Percentiles rank a stretch among this genome's conserved stretches.
Conservation (phyloP, 2,329 filamentous ascomycete genomes). For the Sporothrix humicola region DNA sequence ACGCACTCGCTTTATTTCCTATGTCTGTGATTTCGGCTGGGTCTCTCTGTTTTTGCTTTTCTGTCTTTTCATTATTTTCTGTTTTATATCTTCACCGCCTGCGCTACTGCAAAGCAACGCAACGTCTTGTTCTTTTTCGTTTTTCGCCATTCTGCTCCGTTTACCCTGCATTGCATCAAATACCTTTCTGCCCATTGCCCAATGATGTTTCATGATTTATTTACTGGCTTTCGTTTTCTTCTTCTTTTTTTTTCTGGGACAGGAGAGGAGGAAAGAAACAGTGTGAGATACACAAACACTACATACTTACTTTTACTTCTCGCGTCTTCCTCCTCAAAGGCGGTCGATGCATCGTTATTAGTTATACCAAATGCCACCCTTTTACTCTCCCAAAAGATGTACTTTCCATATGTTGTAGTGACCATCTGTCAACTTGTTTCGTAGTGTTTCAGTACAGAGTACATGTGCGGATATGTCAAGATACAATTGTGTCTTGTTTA, state of each 20-base stretch:
- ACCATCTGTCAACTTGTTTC: background rate
- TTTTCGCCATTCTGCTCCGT: background rate
- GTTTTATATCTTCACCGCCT: constrained; percentile 34
- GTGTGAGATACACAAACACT: background rate
- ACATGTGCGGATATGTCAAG: background rate
- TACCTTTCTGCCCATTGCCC: background rate
- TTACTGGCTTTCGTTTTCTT: no score
- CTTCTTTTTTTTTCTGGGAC: background rate
- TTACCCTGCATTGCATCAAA: constrained; percentile 5
- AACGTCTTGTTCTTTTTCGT: constrained; percentile 37
- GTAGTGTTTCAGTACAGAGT: background rate
- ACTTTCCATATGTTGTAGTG: background rate
- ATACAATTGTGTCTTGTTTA: background rate
- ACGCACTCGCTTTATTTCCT: background rate
- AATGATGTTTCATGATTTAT: constrained; percentile 2
- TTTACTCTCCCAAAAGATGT: background rate
- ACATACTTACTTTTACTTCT: background rate
- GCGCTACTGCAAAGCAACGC: constrained; percentile 10
- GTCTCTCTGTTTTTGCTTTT: background rate
- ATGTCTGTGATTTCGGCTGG: background rate
- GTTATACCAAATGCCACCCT: background rate
- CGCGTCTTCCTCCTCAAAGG: background rate
- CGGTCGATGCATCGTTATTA: background rate
- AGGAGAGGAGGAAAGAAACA: background rate
- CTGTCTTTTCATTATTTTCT: background rate